Evolutionary conservation across 169 alveolate genomes (phyloP).

Genomic region (Plasmodium sp.): DNA sequence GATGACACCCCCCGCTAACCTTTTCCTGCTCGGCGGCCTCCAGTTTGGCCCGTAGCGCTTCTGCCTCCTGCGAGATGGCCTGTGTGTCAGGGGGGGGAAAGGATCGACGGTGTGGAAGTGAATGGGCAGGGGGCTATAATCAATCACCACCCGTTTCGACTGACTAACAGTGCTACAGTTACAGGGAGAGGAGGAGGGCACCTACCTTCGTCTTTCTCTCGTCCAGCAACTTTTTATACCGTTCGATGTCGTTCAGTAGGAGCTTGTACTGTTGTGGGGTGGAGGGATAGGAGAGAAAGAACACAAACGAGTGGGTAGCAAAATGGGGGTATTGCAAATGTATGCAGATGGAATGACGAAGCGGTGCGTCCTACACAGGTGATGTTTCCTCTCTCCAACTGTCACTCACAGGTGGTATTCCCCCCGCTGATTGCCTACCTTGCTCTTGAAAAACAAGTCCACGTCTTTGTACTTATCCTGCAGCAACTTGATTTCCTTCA

Average conservation of each 20-base stretch:
- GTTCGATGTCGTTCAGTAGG: conserved; percentile 18
- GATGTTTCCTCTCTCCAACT: not conserved
- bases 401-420: not conserved
- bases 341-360: not conserved
- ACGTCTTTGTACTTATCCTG: conserved; percentile 58
- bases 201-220: conserved; percentile 39
- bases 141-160: not conserved
- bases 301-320: not conserved
- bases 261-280: conserved; percentile 13
- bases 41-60: not conserved
- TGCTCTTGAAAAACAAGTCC: conserved; percentile 45
- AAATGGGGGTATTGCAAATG: not conserved
- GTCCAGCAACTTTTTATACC: conserved; percentile 30
- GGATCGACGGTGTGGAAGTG: not conserved
- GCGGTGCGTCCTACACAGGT: not conserved
- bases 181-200: not conserved
- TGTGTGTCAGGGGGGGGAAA: not conserved
- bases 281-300: not conserved
- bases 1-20: not conserved
- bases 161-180: not conserved
- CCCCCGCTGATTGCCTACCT: not conserved
- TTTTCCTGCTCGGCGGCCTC: conserved; percentile 7
- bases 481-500: conserved; percentile 51
- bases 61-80: conserved; percentile 14
- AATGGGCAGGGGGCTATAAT: not conserved